Evolutionary conservation across 768 basidiomycete species (phyloP), one percentile per base, ranked within the genome.

Genomic region (Infundibulicybe gibba): DNA sequence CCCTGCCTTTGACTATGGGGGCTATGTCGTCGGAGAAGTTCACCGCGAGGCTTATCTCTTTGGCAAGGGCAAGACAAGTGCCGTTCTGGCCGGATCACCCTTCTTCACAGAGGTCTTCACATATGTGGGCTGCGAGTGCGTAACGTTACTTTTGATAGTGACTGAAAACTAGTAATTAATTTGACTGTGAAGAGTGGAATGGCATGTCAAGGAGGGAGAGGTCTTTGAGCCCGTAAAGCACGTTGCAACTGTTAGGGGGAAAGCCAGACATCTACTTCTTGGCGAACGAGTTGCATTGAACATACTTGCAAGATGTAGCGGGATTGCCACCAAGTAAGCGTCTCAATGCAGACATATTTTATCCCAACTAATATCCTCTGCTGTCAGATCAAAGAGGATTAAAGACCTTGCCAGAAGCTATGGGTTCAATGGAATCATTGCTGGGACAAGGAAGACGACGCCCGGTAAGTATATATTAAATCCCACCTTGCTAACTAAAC

Each of bases 371-470:
- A 35, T 47, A 20, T 43, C 46, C 49, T 53, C 40, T 30, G 42
- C 40, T 9, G 6, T 5, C 53, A 97, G 94, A 62, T 97, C 95
- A 21, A 86, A 86, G 58, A 73, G 68, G 44, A 80, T 94, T 61
- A 83, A 85, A 55, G 87, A 90, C 57, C 73, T 90, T 14, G 94
- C 94, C 2, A 66, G 77, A 47, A 73, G 76, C 13, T 81, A 79
- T 50, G 94, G 93, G 0, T 98, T 85, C 71, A 76, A 80, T 44
- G 95, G 95, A 4, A 81, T 86, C 52, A 79, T 99, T 48, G 95
- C 95, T 15, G 95, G 95, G 12, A 99, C 95, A 19, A 76, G 95
- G 49, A 99, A 99, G 75, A 99, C 95, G 1, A 98, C 95, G 1
- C 95, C 95, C 30, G 93, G 87, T 78, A 50, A 35, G 56, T 45